A percentile compares a stretch with the other conserved stretches of the same genome.
Evolutionary conservation across 225 moss, liverwort and hornwort genomes (phyloP).

Genomic region (Sphagnum contortum): DNA sequence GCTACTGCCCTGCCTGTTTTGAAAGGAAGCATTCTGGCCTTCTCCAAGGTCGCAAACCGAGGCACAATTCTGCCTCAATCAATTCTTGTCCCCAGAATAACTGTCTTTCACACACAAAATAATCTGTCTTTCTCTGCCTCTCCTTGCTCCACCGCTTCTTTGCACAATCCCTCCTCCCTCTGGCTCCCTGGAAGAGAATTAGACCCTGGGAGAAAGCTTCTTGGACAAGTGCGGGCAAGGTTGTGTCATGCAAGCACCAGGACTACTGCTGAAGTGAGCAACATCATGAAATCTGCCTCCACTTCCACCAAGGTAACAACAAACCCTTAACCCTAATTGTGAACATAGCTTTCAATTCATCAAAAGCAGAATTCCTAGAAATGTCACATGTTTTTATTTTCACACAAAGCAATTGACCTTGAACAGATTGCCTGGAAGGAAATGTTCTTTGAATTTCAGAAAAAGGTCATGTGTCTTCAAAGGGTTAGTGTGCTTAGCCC

Average conservation of each 20-base stretch:
- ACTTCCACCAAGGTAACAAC: constrained; percentile 31
- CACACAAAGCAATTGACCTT: not conserved
- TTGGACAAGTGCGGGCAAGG: constrained; percentile 17
- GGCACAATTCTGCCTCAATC: constrained; percentile 3
- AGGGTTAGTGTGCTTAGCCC: no score
- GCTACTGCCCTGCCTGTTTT: constrained; percentile 34
- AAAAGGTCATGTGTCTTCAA: no score
- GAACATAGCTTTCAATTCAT: not conserved
- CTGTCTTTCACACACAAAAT: no score
- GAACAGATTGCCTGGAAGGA: no score
- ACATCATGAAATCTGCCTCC: constrained; percentile 35
- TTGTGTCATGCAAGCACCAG: constrained; percentile 13
- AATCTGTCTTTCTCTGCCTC: no score
- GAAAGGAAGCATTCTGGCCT: constrained; percentile 27
- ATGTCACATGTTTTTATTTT: not conserved
- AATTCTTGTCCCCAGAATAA: no score
- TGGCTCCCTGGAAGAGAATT: not conserved
- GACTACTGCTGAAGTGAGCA: constrained; percentile 16
- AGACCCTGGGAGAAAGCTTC: constrained; percentile 26
- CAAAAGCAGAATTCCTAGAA: not conserved
- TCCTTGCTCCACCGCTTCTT: no score
- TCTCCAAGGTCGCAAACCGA: constrained; percentile 19
- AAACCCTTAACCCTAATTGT: not conserved
- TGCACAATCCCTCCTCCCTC: no score
- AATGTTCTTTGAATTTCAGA: not conserved